phyloP scores from a whole-genome alignment of 371 early-diverging fungal species.

The Gilbertella persicaria region DNA sequence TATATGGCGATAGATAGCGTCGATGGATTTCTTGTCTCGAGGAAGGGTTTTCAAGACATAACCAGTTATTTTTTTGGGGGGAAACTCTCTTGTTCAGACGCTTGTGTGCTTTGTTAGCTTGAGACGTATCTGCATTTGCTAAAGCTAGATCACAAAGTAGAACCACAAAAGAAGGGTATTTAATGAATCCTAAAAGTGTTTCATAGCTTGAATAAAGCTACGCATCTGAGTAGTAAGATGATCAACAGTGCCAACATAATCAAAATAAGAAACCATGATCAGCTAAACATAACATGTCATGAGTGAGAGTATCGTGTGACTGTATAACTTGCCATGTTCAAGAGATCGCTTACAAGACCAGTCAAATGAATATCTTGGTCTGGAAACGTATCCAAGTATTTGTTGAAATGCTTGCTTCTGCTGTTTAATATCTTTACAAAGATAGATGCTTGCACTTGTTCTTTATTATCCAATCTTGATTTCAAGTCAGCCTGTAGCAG shows the following conservation, averaged over 20 bases:
- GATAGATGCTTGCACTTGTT: conserved; percentile 7
- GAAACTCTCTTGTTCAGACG: conserved; percentile 5
- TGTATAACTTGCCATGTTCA: conserved; percentile 19
- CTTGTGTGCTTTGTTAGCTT: background rate
- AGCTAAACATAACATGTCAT: conserved; percentile 2
- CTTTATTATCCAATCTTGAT: conserved; percentile 4
- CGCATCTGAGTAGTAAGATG: conserved; percentile 7
- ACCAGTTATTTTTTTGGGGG: conserved; percentile 17
- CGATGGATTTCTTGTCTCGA: background rate
- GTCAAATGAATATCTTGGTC: conserved; percentile 2
- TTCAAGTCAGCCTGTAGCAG: conserved; percentile 21
- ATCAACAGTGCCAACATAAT: background rate
- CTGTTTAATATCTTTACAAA: conserved; percentile 11
- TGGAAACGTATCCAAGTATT: conserved; percentile 10
- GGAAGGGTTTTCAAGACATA: conserved; percentile 22
- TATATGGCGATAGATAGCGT: conserved; percentile 17
- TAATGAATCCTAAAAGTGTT: conserved; percentile 16
- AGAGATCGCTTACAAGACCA: conserved; percentile 10
- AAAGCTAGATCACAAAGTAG: conserved; percentile 18
- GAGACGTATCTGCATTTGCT: conserved; percentile 15
- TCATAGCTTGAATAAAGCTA: conserved; percentile 14
- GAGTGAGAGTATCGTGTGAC: background rate
- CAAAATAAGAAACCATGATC: conserved; percentile 15
- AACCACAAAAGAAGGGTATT: conserved; percentile 20
- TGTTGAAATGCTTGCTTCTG: conserved; percentile 11